phyloP scores from a whole-genome alignment of 192 early-diverging fungal genomes.

The Thamnidium elegans region DNA sequence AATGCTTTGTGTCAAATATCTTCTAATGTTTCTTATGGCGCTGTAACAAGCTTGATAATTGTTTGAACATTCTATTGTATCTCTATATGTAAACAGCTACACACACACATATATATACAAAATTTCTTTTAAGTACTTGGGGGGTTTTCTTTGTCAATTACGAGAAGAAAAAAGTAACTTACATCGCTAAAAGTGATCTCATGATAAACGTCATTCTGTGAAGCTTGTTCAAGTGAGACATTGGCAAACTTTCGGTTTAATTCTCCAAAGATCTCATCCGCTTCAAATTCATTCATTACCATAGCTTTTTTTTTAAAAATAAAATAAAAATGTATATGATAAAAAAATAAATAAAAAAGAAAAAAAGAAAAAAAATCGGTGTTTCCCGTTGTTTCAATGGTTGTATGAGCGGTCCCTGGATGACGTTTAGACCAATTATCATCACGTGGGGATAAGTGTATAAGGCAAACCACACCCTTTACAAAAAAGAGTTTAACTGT shows the following conservation, averaged over 20 bases:
- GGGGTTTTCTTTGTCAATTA: not conserved
- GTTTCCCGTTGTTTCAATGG: no score
- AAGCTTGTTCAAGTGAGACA: conserved; percentile 19
- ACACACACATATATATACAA: not conserved
- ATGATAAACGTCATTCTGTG: conserved; percentile 1
- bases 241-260: conserved; percentile 26
- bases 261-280: conserved; percentile 20
- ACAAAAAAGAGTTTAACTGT: no score
- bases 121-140: no score
- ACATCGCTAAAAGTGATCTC: conserved; percentile 1
- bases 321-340: not conserved
- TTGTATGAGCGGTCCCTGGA: no score
- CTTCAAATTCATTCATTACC: conserved; percentile 23
- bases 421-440: no score
- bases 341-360: no score
- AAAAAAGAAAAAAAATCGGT: no score
- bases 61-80: not conserved
- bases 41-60: conserved; percentile 5
- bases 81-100: no score
- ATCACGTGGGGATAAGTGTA: no score
- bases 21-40: conserved; percentile 9
- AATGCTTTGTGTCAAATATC: conserved; percentile 17
- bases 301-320: not conserved
- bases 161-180: not conserved
- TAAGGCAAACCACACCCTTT: no score